Percentiles rank a stretch among this genome's conserved stretches.
phyloP scores from a whole-genome alignment of 2,329 filamentous ascomycete species.

The Talaromyces sp. region DNA sequence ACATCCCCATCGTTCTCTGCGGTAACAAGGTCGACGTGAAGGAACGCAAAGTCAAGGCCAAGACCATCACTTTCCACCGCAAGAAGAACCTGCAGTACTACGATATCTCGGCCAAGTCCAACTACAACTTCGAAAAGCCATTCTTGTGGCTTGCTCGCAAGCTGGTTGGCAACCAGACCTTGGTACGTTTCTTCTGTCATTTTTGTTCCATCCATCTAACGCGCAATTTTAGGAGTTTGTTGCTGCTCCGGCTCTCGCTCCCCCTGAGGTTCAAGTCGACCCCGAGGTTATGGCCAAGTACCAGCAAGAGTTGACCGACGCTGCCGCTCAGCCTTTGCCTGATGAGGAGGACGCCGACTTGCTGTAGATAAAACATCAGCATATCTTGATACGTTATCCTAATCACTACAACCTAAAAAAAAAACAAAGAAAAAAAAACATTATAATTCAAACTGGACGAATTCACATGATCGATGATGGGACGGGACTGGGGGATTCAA shows the following conservation, averaged over 20 bases:
- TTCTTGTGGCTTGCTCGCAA: conserved; percentile 99
- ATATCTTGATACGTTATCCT: not conserved
- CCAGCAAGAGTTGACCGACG: conserved; percentile 80
- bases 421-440: not conserved
- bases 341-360: conserved; percentile 79
- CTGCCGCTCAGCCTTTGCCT: conserved; percentile 78
- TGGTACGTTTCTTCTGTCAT: conserved; percentile 53
- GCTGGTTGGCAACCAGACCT: conserved; percentile 84
- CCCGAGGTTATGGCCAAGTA: conserved; percentile 55
- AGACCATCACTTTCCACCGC: conserved; percentile 99
- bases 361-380: conserved; percentile 16
- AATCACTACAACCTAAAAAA: not conserved
- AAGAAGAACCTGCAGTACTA: conserved; percentile 99
- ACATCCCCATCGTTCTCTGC: conserved; percentile 95
- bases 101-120: conserved; percentile 99
- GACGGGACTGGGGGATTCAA: not conserved
- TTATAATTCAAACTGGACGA: not conserved
- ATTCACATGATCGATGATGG: not conserved
- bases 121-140: conserved; percentile 99
- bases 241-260: conserved; percentile 87
- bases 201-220: conserved; percentile 18
- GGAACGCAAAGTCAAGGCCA: conserved; percentile 99
- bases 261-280: conserved; percentile 87
- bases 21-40: conserved; percentile 99
- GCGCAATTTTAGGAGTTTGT: conserved; percentile 72